Conservation (phyloP, 192 early-diverging fungal species). For the Lobosporangium transversale region DNA sequence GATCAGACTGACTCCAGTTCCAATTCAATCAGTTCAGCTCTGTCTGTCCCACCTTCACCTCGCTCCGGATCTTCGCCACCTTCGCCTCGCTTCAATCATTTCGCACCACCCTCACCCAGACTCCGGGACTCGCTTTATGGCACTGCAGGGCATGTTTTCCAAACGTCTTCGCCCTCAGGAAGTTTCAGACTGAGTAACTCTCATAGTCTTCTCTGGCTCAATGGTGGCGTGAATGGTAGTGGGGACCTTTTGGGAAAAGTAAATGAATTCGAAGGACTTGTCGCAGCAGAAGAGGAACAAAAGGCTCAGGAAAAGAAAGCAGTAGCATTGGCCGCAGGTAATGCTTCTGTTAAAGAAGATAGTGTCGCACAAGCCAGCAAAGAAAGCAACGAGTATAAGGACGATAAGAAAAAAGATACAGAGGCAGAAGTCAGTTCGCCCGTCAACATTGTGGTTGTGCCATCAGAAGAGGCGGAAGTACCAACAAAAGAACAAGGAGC, state of each 20-base stretch:
- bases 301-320: conserved; percentile 23
- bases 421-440: conserved; percentile 6
- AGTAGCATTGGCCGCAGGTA: neutral
- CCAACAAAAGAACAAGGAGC: neutral
- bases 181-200: conserved; percentile 52
- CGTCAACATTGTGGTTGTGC: conserved; percentile 41
- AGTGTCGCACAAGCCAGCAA: neutral
- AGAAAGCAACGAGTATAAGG: neutral
- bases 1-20: conserved; percentile 56
- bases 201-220: conserved; percentile 44
- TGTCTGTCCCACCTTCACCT: conserved; percentile 48
- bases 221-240: conserved; percentile 49
- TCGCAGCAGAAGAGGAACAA: conserved; percentile 47
- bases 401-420: neutral
- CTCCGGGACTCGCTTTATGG: conserved; percentile 46
- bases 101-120: conserved; percentile 48
- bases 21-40: conserved; percentile 48
- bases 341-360: neutral
- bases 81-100: conserved; percentile 48
- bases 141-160: conserved; percentile 49
- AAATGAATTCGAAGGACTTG: conserved; percentile 49
- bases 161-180: conserved; percentile 41
- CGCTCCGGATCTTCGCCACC: conserved; percentile 47
- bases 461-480: conserved; percentile 17
- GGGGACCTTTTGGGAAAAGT: conserved; percentile 47